phyloP scores from a whole-genome alignment of 140 eudicot genomes.

The Ambrosia hybrid region DNA sequence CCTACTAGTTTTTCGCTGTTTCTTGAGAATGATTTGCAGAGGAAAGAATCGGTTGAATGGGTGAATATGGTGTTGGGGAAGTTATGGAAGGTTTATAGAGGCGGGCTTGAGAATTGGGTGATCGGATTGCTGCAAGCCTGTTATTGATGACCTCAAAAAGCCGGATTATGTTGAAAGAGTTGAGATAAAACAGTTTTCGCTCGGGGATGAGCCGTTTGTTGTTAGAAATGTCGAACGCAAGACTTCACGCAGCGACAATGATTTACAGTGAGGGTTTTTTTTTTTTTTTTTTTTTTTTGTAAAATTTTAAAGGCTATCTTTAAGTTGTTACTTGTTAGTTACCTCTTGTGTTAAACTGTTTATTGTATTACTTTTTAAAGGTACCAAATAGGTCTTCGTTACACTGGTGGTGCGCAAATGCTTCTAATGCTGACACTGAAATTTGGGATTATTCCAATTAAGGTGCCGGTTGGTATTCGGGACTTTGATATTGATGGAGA shows the following conservation, averaged over 20 bases:
- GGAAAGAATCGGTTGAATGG: conserved; percentile 62
- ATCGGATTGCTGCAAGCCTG: conserved; percentile 53
- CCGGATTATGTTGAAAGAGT: conserved; percentile 55
- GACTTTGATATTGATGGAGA: conserved; percentile 95
- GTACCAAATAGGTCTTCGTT: conserved; percentile 91
- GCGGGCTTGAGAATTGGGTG: conserved; percentile 71
- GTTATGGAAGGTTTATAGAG: conserved; percentile 51
- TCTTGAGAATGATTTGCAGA: conserved; percentile 80
- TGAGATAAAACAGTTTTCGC: conserved; percentile 49
- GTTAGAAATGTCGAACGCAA: conserved; percentile 85
- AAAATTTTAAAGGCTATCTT: neutral
- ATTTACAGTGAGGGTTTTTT: conserved; percentile 72
- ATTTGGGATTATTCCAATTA: conserved; percentile 41
- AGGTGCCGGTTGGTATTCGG: conserved; percentile 42
- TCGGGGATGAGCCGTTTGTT: conserved; percentile 71
- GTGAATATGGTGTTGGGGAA: conserved; percentile 63
- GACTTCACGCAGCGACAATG: conserved; percentile 75
- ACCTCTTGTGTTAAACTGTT: conserved; percentile 9
- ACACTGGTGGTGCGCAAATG: conserved; percentile 96
- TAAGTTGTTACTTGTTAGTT: neutral
- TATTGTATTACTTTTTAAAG: conserved; percentile 38
- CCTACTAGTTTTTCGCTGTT: conserved; percentile 61
- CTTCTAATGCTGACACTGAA: conserved; percentile 50
- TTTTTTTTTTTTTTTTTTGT: conserved; percentile 11
- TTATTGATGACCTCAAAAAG: conserved; percentile 46